Evolutionary conservation across 352 stramenopile species (phyloP).

Genomic region (Phytophthora ohioensis): DNA sequence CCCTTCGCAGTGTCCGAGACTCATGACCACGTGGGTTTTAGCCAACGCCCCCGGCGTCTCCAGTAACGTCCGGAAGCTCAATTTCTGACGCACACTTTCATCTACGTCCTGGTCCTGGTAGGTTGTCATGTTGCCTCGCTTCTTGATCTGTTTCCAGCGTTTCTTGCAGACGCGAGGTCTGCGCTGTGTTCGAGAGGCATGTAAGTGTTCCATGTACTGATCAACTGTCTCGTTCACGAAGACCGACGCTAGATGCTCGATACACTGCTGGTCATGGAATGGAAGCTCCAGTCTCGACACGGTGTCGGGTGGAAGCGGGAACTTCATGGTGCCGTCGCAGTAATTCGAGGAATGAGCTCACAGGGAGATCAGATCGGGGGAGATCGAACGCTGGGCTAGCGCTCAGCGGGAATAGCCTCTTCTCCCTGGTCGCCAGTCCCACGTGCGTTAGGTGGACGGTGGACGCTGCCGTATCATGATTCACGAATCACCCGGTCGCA

Average conservation of each 20-base stretch:
- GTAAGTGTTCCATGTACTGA: slow-evolving; percentile 44
- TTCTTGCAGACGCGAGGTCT: slow-evolving; percentile 29
- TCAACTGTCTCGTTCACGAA: slow-evolving; percentile 45
- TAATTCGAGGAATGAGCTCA: neutral
- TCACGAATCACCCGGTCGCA: slow-evolving; percentile 19
- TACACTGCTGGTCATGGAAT: slow-evolving; percentile 27
- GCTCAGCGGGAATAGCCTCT: neutral
- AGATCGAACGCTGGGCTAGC: neutral
- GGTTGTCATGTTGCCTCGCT: slow-evolving; percentile 35
- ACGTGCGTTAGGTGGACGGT: neutral
- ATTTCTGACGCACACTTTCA: slow-evolving; percentile 35
- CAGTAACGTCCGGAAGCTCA: slow-evolving; percentile 38
- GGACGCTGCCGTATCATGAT: slow-evolving; percentile 17
- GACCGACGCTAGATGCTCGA: slow-evolving; percentile 37
- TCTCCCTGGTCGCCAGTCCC: slow-evolving; percentile 8
- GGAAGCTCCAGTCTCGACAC: slow-evolving; percentile 36
- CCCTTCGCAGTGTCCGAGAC: slow-evolving; percentile 41
- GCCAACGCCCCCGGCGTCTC: slow-evolving; percentile 29
- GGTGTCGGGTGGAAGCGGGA: slow-evolving; percentile 33
- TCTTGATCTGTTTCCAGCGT: slow-evolving; percentile 48
- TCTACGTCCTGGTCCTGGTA: slow-evolving; percentile 36
- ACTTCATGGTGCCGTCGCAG: slow-evolving; percentile 35
- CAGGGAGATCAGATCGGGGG: neutral
- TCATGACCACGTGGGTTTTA: slow-evolving; percentile 47
- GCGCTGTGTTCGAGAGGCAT: slow-evolving; percentile 9